Evolutionary conservation across 148 eudicot genomes (phyloP), one percentile per base, ranked within the genome.

Genomic region (Rhododendron simsii): DNA sequence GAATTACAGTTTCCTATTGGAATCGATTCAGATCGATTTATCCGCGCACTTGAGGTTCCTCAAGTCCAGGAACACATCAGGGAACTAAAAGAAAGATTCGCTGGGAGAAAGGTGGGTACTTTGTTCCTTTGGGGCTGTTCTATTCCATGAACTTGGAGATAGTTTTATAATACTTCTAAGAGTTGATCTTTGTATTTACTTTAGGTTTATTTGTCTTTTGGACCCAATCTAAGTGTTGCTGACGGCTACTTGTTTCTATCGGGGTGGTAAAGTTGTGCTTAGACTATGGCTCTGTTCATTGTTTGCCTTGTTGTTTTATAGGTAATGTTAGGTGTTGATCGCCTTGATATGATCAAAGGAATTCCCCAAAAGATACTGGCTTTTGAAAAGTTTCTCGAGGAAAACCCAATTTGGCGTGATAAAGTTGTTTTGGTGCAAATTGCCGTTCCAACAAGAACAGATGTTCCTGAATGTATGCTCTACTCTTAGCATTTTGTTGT

Each of bases 301-400:
- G 47, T 30, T 41, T 37, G 21, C 79, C 45, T 44, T 59, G 26
- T 78, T 84, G 23, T 20, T 69, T 81, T 73, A 35, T 91, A 97
- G 98, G 98, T 97, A 18, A 97, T 97, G 99, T 87, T 97, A 74
- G 99, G 99, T 79, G 99, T 97, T 84, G 99, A 97, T 86, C 98
- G 99, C 81, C 99, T 97, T 85, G 99, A 97, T 90, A 97, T 95
- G 98, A 97, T 97, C 21, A 97, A 97, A 89, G 98, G 99, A 91
- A 97, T 97, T 84, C 99, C 99, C 33, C 99, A 97, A 82, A 97
- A 97, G 91, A 91, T 97, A 87, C 91, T 95, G 48, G 99, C 99
- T 81, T 97, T 97, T 84, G 99, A 97, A 82, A 97, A 97, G 87
- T 97, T 97, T 89, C 92, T 97, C 16, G 99, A 97, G 90, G 99